A percentile compares a stretch with the other conserved stretches of the same genome.
Evolutionary conservation across 495 filamentous ascomycete genomes (phyloP).

Genomic region (Podospora anserina): DNA sequence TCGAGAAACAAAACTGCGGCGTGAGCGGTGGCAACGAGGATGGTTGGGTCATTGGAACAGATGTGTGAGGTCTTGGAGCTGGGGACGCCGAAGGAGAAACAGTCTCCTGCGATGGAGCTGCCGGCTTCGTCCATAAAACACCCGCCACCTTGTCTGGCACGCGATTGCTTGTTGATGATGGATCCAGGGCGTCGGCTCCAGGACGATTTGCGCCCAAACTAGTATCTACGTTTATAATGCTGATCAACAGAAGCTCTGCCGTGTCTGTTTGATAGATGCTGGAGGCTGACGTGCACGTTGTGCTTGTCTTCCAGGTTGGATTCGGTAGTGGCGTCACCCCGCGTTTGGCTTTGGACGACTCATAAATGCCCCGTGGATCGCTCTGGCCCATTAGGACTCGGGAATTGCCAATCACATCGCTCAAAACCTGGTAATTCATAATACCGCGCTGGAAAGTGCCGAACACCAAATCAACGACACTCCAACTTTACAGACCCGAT

Average conservation of each 20-base stretch:
- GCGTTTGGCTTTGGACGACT: not conserved
- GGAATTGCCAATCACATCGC: not conserved
- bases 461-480: not conserved
- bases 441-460: not conserved
- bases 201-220: not conserved
- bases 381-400: not conserved
- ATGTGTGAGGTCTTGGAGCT: constrained; percentile 13
- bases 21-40: constrained; percentile 62
- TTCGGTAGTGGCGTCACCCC: not conserved
- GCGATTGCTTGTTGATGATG: not conserved
- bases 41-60: constrained; percentile 59
- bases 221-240: not conserved
- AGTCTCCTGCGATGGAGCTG: constrained; percentile 35
- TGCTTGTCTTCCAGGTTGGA: not conserved
- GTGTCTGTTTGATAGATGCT: not conserved
- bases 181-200: not conserved
- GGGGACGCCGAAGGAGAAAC: constrained; percentile 16
- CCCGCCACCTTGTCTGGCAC: constrained; percentile 44
- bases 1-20: constrained; percentile 92
- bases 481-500: not conserved
- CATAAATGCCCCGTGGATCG: not conserved
- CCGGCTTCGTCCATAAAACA: constrained; percentile 46
- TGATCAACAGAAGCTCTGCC: not conserved
- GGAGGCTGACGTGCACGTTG: not conserved
- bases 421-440: not conserved